Evolutionary conservation across 2,329 filamentous ascomycete genomes (phyloP), one percentile per base, ranked within the genome.

Genomic region (Pezizomycotina sp.): DNA sequence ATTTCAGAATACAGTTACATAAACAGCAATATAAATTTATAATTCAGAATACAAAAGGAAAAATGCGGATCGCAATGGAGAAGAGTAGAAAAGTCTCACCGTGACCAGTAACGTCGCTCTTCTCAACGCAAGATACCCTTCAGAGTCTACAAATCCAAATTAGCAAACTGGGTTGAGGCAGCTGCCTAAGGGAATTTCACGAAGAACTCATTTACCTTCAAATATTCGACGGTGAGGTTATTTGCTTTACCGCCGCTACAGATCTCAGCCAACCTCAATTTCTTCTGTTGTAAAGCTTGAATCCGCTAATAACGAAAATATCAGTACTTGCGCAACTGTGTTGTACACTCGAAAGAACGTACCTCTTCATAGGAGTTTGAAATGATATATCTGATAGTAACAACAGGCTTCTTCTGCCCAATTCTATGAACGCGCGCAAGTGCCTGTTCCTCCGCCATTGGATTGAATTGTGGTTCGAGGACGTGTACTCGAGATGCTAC

Each of bases 401-500:
- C 38, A 6, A 55, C 50, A 15, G 46, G 28, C 28, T 49, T 48
- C 6, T 32, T 46, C 29, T 55, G 53, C 2, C 50, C 48, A 16
- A 55, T 49, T 21, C 53, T 30, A 9, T 49, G 34, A 6, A 52
- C 41, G 10, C 53, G 42, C 1, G 50, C 52, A 13, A 55, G 47
- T 2, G 53, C 53, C 42, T 55, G 53, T 9, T 48, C 42, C 33
- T 56, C 53, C 4, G 53, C 35, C 27, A 50, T 50, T 5, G 53
- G 53, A 25, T 56, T 56, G 48, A 53, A 56, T 32, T 56, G 52
- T 2, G 52, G 53, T 22, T 56, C 53, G 5, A 55, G 43, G 15
- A 55, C 46, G 25, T 55, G 48, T 18, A 56, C 45, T 6, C 45
- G 49, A n/a, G 38, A 50, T n/a, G 52, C 53, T 9, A 48, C 42